A percentile compares a stretch with the other conserved stretches of the same genome.
phyloP scores from a whole-genome alignment of 2,329 filamentous ascomycete genomes.

The Acephala macrosclerotiorum region DNA sequence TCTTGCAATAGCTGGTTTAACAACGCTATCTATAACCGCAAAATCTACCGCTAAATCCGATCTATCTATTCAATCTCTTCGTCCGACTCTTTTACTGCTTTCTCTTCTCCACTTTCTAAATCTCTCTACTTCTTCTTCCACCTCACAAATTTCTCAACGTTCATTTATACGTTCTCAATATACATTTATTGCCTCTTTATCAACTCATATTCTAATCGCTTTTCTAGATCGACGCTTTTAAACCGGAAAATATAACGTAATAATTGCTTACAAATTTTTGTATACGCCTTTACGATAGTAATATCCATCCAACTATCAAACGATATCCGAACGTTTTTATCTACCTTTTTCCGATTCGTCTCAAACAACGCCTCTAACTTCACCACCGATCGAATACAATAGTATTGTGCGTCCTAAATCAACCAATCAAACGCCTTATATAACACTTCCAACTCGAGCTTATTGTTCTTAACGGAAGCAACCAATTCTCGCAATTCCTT shows the following conservation, averaged over 20 bases:
- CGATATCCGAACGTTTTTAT: neutral
- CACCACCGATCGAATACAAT: neutral
- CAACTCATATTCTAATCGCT: neutral
- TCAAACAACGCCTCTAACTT: neutral
- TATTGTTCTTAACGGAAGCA: neutral
- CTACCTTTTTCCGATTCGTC: too few relatives aligned
- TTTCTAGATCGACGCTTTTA: neutral
- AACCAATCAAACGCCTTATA: constrained; percentile 7
- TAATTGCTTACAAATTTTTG: neutral
- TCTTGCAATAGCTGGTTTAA: neutral
- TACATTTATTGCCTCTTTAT: neutral
- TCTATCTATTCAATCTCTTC: constrained; percentile 8
- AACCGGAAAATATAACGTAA: constrained; percentile 6
- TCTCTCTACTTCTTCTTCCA: constrained; percentile 8
- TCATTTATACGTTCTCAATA: constrained; percentile 5
- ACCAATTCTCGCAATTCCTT: constrained; percentile 2
- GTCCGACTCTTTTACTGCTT: neutral
- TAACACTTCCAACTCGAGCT: neutral
- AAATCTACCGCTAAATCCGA: neutral
- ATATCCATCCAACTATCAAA: constrained; percentile 10
- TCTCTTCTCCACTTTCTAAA: constrained; percentile 8
- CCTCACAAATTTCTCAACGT: constrained; percentile 13
- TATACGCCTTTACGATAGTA: neutral
- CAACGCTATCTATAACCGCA: neutral
- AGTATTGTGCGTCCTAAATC: constrained; percentile 9